Conservation (phyloP, 371 early-diverging fungal genomes). For the Mortierella polycephala region DNA sequence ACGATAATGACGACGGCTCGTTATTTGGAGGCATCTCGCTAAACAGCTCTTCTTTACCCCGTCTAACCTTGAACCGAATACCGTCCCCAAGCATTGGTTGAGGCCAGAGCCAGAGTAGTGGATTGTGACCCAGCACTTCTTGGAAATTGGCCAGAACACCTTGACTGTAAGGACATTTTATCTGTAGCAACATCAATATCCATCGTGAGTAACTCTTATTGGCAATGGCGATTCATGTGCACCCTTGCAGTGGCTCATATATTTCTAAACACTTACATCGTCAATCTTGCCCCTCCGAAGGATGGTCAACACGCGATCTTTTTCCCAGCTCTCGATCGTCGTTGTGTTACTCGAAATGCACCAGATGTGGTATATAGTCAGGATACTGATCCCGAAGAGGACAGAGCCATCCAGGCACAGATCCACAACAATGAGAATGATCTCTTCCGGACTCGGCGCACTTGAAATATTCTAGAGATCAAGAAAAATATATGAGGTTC, state of each 20-base stretch:
- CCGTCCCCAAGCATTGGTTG: conserved; percentile 76
- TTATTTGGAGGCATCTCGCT: neutral
- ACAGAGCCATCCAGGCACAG: conserved; percentile 73
- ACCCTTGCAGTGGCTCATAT: too few species aligned
- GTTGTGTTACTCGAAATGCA: conserved; percentile 91
- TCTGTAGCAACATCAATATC: conserved; percentile 42
- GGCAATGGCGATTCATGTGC: too few species aligned
- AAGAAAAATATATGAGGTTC: neutral
- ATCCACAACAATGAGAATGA: conserved; percentile 78
- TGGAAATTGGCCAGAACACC: conserved; percentile 82
- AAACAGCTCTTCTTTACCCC: conserved; percentile 21
- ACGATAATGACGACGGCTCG: conserved; percentile 1
- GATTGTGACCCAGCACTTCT: conserved; percentile 78
- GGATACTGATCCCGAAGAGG: conserved; percentile 79
- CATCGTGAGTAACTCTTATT: too few species aligned
- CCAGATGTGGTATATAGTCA: conserved; percentile 86
- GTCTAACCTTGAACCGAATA: conserved; percentile 69
- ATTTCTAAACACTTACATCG: conserved; percentile 17
- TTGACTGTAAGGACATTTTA: conserved; percentile 92
- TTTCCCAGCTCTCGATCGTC: conserved; percentile 93
- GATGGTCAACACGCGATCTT: conserved; percentile 56
- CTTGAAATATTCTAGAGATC: conserved; percentile 13
- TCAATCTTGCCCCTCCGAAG: conserved; percentile 40
- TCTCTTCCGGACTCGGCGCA: conserved; percentile 69
- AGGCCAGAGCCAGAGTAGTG: conserved; percentile 82